Base-by-base conservation (phyloP, 1,139 yeast genomes). In the Chernovozyma aurita region DNA sequence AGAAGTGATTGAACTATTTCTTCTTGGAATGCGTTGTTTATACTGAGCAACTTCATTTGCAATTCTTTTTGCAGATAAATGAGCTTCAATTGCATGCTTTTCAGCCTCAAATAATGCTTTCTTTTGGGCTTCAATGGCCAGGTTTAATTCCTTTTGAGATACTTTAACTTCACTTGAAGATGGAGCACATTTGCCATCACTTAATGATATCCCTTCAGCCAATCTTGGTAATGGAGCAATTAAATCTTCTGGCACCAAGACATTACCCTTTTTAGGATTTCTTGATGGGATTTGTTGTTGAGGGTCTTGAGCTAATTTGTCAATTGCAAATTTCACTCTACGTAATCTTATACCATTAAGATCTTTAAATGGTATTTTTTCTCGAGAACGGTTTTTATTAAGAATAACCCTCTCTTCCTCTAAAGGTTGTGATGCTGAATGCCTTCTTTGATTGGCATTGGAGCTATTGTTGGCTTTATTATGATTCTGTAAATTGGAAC, bases 221-320 rank as follows among this genome's bases (percentile, higher is more conserved):
- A 84, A 63, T 43, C 80, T 61, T 18, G 85, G 77, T 1, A 85
- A 79, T 1, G 78, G 78, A 0, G 82, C 81, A 27, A 68, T 56
- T 25, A 80, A 49, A 50, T 84, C 92, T 33, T 81, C 86, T 0
- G 90, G 87, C 11, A 87, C 77, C 27, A 83, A 55, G 6, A 88
- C 90, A 50, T 85, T 81, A 3, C 97, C 97, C 45, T 73, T 73
- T 45, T 76, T 73, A 2, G 97, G 97, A 42, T 81, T 73, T 47
- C 95, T 66, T 1, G 95, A 84, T 1, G 97, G 97, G 42, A 90
- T 85, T 56, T 88, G 97, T 53, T 90, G 97, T 28, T 95, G 97
- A 2, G 97, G 97, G 56, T 90, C 97, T 43, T 67, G 70, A 1
- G 70, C 62, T 35, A 87, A 70, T 41, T 79, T 73, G 43, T 84